Conservation (phyloP, 2,329 filamentous ascomycete genomes). For the Exophiala xenobiotica region DNA sequence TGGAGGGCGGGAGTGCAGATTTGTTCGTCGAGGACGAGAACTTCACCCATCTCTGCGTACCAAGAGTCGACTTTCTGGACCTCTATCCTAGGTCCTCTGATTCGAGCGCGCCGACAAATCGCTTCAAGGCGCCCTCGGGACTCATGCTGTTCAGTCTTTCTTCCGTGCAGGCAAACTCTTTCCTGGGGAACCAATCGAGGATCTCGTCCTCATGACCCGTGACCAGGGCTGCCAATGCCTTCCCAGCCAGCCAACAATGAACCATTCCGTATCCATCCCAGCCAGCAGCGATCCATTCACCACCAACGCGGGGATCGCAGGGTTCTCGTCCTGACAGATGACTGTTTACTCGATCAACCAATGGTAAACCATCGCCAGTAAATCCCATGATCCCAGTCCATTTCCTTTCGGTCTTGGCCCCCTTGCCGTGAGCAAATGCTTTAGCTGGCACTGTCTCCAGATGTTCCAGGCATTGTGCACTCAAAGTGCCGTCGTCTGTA, state of each 20-base stretch:
- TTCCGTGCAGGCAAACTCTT: conserved; percentile 21
- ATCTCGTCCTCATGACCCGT: conserved; percentile 20
- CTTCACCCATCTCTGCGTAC: neutral
- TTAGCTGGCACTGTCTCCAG: conserved; percentile 13
- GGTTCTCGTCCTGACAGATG: conserved; percentile 3
- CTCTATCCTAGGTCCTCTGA: neutral
- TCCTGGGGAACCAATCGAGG: conserved; percentile 19
- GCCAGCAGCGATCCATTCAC: conserved; percentile 34
- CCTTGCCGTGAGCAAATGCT: neutral
- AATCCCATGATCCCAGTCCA: conserved; percentile 33
- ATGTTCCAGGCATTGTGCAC: conserved; percentile 20
- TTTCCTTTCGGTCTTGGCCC: conserved; percentile 7
- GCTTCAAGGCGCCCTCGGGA: conserved; percentile 14
- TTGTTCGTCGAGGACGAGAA: too few relatives aligned
- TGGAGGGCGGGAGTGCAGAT: too few relatives aligned
- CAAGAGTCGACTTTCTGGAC: neutral
- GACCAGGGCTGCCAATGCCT: conserved; percentile 31
- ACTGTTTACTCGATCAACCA: conserved; percentile 28
- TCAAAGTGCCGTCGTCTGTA: conserved; percentile 36
- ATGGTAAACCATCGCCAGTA: conserved; percentile 32
- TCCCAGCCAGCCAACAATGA: conserved; percentile 29
- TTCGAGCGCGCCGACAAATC: conserved; percentile 13
- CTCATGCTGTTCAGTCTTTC: conserved; percentile 20
- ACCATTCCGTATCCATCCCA: conserved; percentile 28
- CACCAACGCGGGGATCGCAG: conserved; percentile 6